Evolutionary conservation across 2,329 filamentous ascomycete genomes (phyloP).

Genomic region (Apiospora malaysiana): DNA sequence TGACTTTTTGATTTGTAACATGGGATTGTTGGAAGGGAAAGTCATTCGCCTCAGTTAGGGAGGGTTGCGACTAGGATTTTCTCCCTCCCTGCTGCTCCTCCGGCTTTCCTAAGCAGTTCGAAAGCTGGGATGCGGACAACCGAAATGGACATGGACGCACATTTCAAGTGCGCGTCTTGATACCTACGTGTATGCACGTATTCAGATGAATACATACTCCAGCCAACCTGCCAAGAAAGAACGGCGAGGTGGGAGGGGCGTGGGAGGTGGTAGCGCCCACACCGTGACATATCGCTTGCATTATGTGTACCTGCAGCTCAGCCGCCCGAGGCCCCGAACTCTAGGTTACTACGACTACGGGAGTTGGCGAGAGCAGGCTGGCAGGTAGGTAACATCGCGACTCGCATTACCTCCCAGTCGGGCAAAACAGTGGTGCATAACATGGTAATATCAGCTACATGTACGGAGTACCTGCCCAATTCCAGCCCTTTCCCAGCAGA

Average conservation of each 20-base stretch:
- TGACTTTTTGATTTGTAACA: conserved; percentile 5
- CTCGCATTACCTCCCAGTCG: conserved; percentile 10
- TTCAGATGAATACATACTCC: background rate
- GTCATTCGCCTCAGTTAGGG: background rate
- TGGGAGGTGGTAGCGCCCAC: too few relatives aligned
- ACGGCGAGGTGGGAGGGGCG: background rate
- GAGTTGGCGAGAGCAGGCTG: conserved; percentile 4
- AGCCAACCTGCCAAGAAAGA: background rate
- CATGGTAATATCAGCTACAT: background rate
- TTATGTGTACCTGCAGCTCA: too few relatives aligned
- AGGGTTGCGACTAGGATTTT: background rate
- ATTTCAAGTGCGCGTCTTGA: background rate
- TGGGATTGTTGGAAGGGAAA: background rate
- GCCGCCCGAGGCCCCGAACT: too few relatives aligned
- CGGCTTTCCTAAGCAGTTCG: background rate
- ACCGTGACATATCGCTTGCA: too few relatives aligned
- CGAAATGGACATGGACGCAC: conserved; percentile 1
- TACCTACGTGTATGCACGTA: background rate
- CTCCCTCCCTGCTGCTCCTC: background rate
- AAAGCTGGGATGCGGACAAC: background rate
- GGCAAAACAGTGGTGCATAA: background rate
- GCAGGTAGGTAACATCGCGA: background rate
- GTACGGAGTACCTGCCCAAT: background rate
- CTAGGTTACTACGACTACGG: background rate
- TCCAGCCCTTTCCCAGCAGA: conserved; percentile 8